Conservation (phyloP, 345 rosid species). For the Arabis alpina region DNA sequence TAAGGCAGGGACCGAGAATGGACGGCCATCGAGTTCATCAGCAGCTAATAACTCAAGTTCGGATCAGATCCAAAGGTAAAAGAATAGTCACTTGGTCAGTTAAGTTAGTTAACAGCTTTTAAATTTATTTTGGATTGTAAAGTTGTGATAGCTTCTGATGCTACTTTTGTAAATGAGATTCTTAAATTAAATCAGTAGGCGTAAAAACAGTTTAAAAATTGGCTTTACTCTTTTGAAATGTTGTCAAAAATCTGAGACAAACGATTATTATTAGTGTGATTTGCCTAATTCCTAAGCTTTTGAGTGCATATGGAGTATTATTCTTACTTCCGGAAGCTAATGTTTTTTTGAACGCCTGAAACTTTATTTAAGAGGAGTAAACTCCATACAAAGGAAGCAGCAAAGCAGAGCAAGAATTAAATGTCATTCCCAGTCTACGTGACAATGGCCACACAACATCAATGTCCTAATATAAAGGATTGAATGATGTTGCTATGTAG, state of each 20-base stretch:
- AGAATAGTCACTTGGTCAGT: constrained; percentile 26
- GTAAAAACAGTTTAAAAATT: constrained; percentile 7
- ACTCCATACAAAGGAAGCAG: too few relatives aligned
- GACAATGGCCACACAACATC: too few relatives aligned
- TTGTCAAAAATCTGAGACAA: constrained; percentile 7
- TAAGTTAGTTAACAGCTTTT: constrained; percentile 41
- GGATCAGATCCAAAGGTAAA: constrained; percentile 79
- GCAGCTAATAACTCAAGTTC: constrained; percentile 81
- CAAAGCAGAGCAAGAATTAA: too few relatives aligned
- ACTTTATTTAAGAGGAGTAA: too few relatives aligned
- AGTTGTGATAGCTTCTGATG: constrained; percentile 37
- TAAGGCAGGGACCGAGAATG: constrained; percentile 61
- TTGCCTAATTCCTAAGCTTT: background rate
- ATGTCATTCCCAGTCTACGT: too few relatives aligned
- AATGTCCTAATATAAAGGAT: too few relatives aligned
- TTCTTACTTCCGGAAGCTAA: too few relatives aligned
- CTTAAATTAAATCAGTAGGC: constrained; percentile 25
- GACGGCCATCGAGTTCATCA: constrained; percentile 77
- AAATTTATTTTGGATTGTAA: constrained; percentile 39
- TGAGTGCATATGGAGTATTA: too few relatives aligned
- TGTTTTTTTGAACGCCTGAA: too few relatives aligned
- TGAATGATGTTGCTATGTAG: too few relatives aligned
- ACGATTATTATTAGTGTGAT: constrained; percentile 13
- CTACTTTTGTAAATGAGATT: constrained; percentile 40
- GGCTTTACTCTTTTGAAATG: constrained; percentile 13